Evolutionary conservation across 2,329 filamentous ascomycete genomes (phyloP).

Genomic region (Chaetomium sp.): DNA sequence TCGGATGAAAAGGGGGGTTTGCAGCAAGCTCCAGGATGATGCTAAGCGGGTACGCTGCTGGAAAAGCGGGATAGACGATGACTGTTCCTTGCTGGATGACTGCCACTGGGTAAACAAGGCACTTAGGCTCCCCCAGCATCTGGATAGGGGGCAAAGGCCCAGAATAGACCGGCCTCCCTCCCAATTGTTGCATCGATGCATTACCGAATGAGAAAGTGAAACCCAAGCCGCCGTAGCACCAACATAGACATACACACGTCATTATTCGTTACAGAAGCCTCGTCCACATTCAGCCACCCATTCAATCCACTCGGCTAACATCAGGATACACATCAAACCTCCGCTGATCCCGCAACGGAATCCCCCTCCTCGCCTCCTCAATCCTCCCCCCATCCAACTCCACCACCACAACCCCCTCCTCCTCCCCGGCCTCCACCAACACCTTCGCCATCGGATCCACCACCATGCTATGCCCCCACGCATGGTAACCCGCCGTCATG

Average conservation of each 20-base stretch:
- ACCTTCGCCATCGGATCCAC: slow-evolving; percentile 85
- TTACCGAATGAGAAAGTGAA: not conserved
- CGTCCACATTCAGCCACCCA: not conserved
- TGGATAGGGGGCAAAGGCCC: not conserved
- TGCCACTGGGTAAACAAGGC: not conserved
- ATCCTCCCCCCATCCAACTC: slow-evolving; percentile 71
- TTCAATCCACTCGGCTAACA: slow-evolving; percentile 65
- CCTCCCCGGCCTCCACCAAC: slow-evolving; percentile 76
- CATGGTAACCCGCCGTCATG: slow-evolving; percentile 74
- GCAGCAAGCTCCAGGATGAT: slow-evolving; percentile 19
- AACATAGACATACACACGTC: not conserved
- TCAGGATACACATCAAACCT: slow-evolving; percentile 96
- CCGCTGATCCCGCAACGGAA: slow-evolving; percentile 81
- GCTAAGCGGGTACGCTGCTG: slow-evolving; percentile 12
- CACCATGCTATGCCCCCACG: slow-evolving; percentile 89
- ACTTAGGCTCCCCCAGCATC: slow-evolving; percentile 1
- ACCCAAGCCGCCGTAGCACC: not conserved
- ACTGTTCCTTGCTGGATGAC: not conserved
- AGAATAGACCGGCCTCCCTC: slow-evolving; percentile 17
- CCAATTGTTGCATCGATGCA: not conserved
- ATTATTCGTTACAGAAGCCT: not conserved
- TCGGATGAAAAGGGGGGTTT: slow-evolving; percentile 16
- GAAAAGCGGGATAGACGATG: slow-evolving; percentile 18
- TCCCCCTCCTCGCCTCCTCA: slow-evolving; percentile 74
- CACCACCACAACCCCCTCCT: slow-evolving; percentile 73